Evolutionary conservation across 1,284 basidiomycete species (phyloP), one percentile per base, ranked within the genome.

Genomic region (Ustilago loliicola): DNA sequence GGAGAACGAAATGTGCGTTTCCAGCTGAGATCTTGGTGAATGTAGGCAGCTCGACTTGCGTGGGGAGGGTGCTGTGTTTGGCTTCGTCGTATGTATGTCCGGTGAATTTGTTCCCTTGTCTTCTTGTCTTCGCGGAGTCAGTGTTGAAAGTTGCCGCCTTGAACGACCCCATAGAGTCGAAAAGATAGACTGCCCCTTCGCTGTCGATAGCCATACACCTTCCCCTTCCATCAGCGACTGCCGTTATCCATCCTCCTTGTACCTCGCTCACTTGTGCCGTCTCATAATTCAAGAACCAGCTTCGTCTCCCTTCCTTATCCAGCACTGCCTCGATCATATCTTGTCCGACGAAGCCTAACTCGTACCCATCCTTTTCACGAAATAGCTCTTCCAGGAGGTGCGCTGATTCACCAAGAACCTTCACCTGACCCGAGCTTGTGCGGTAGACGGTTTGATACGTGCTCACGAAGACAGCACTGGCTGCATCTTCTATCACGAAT

Each of bases 1-100:
- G 42, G 4, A 76, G 58, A 2, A 66, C 56, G 38, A 76, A 76
- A 53, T 76, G 73, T 30, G 73, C 59, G 27, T 64, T 63, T 15
- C 73, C 73, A 2, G 73, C 67, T 7, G 65, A 50, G 38, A 76
- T 59, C 29, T 47, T 63, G 15, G 23, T 38, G 48, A 72, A 72
- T 17, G 11, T 50, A 0, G 71, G 66, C 34, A 65, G 54, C 57
- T 1, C 9, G 8, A 36, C 52, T 15, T 32, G 11, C 15, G 10
- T 36, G 9, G n/a, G n/a, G 17, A 34, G 23, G 19, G 30, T n/a
- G 51, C 19, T 30, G n/a, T 11, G 15, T 11, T 25, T 38, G 3
- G 13, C 30, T 23, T 53, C 27, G 10, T 62, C 40, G 38, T 38
- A 61, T 1, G 2, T 13, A 4, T 55, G 36, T 0, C 65, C 57